Conservation (phyloP, 805 yeast genomes). For the Myxozyma vanderwaltii region DNA sequence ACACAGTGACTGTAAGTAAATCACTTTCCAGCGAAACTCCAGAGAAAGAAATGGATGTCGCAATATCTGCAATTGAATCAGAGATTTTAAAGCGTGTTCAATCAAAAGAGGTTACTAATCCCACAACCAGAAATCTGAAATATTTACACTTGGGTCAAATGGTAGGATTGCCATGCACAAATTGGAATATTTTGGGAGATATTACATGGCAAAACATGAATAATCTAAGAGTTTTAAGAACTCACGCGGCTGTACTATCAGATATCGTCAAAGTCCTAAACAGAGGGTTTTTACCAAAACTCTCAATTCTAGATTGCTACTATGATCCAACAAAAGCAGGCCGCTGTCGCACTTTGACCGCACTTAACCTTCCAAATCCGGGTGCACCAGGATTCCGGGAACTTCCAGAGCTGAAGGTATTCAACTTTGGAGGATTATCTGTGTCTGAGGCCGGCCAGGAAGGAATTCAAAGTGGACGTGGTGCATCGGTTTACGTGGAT, state of each 20-base stretch:
- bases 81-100: no score
- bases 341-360: constrained; percentile 6
- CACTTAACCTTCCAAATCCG: background rate
- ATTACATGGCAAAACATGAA: constrained; percentile 1
- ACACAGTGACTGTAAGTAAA: background rate
- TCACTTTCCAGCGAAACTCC: background rate
- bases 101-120: background rate
- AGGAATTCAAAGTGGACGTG: constrained; percentile 2
- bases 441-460: background rate
- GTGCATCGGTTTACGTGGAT: constrained; percentile 15
- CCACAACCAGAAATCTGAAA: background rate
- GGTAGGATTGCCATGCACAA: constrained; percentile 4
- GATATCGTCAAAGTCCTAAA: constrained; percentile 1
- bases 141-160: constrained; percentile 3
- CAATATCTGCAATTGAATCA: no score
- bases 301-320: constrained; percentile 14
- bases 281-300: constrained; percentile 2
- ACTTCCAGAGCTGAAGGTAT: constrained; percentile 2
- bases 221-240: constrained; percentile 4
- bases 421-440: constrained; percentile 15
- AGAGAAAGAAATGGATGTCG: background rate
- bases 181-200: constrained; percentile 3
- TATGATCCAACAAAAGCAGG: constrained; percentile 8
- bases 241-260: constrained; percentile 3
- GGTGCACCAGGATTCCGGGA: background rate